phyloP scores from a whole-genome alignment of 1,284 basidiomycete genomes.

The Afroboletus lepidellus region DNA sequence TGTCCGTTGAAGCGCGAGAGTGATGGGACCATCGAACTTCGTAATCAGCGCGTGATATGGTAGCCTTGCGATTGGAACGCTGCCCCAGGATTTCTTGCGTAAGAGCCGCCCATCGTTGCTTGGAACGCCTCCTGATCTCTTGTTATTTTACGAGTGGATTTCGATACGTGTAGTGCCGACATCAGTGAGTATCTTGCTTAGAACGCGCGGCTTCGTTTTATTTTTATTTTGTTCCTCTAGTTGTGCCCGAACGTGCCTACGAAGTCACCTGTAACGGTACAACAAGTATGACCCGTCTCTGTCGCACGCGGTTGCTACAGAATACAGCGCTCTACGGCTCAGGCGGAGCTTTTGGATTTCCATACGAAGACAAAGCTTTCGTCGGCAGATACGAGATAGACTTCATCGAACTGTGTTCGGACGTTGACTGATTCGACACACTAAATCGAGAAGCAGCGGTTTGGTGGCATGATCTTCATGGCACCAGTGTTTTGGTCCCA shows the following conservation, averaged over 20 bases:
- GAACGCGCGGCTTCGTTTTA: too few species aligned
- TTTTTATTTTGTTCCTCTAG: conserved; percentile 18
- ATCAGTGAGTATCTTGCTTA: conserved; percentile 15
- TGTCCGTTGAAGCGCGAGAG: conserved; percentile 5
- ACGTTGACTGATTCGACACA: not conserved
- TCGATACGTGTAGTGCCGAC: conserved; percentile 38
- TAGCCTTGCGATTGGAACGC: conserved; percentile 40
- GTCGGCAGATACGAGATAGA: conserved; percentile 15
- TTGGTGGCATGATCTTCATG: conserved; percentile 39
- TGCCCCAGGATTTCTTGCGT: conserved; percentile 30
- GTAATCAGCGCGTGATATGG: conserved; percentile 33
- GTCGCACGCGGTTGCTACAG: conserved; percentile 24
- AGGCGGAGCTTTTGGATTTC: conserved; percentile 22
- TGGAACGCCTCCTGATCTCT: conserved; percentile 1
- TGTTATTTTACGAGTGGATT: conserved; percentile 32
- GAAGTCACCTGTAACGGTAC: conserved; percentile 31
- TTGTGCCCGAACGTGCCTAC: conserved; percentile 41
- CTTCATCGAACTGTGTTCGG: conserved; percentile 3
- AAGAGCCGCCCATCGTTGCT: not conserved
- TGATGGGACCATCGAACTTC: conserved; percentile 17
- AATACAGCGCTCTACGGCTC: conserved; percentile 29
- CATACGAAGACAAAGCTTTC: conserved; percentile 28
- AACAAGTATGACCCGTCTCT: conserved; percentile 27
- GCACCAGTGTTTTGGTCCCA: conserved; percentile 26
- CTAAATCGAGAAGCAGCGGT: conserved; percentile 35